These are phyloP conservation scores for Gynochthodes officinalis DNA, from an alignment of 257 asterid species.

Conservation along the genomic window DNA sequence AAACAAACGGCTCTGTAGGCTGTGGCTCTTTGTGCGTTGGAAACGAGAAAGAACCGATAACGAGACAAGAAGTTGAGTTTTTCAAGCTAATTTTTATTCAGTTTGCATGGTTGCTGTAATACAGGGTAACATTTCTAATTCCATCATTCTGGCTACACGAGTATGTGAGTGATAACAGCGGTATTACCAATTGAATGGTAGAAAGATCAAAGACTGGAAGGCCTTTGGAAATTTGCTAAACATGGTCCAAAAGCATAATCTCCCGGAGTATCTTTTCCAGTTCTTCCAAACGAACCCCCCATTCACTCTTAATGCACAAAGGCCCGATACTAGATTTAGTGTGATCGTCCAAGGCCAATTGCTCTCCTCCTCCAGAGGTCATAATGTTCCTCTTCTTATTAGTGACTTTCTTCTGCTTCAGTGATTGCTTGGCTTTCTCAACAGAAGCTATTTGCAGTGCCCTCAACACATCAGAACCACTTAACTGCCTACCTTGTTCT, in stretches of 20 bases:
- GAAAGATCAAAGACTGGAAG: too few species aligned
- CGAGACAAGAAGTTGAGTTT: too few species aligned
- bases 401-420: slow-evolving; percentile 7
- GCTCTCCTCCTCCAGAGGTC: slow-evolving; percentile 2
- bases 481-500: slow-evolving; percentile 18
- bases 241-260: slow-evolving; percentile 26
- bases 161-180: too few species aligned
- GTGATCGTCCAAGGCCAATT: neutral
- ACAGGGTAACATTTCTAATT: too few species aligned
- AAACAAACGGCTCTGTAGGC: too few species aligned
- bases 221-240: slow-evolving; percentile 2
- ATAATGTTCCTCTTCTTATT: neutral
- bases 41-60: too few species aligned
- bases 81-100: too few species aligned
- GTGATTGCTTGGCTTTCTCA: slow-evolving; percentile 24
- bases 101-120: too few species aligned
- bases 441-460: slow-evolving; percentile 49
- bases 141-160: too few species aligned
- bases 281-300: slow-evolving; percentile 47
- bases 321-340: slow-evolving; percentile 15
- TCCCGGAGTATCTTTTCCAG: slow-evolving; percentile 40
- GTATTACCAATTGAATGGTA: too few species aligned
- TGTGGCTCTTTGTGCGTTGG: too few species aligned
- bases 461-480: slow-evolving; percentile 52
- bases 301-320: slow-evolving; percentile 38